A percentile compares a stretch with the other conserved stretches of the same genome.
Conservation (phyloP, 257 asterid genomes). For the Euphrasia confusa region DNA sequence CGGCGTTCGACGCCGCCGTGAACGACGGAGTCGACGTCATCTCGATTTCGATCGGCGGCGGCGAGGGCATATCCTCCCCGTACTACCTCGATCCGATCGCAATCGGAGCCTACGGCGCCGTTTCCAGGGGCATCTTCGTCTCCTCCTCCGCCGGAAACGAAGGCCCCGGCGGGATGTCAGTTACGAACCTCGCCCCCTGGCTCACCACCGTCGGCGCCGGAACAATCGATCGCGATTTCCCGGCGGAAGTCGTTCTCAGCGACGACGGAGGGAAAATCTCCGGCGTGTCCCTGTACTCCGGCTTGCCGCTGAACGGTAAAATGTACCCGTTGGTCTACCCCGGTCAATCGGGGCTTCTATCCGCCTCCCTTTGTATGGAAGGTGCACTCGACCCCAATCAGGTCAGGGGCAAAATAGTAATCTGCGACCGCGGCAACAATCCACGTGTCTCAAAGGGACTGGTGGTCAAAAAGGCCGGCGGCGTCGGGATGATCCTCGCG, state of each 20-base stretch:
- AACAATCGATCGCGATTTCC: conserved; percentile 83
- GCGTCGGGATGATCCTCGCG: conserved; percentile 88
- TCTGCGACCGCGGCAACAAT: conserved; percentile 91
- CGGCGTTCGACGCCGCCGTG: conserved; percentile 92
- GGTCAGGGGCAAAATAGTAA: conserved; percentile 73
- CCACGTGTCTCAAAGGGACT: conserved; percentile 91
- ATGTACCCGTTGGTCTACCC: conserved; percentile 81
- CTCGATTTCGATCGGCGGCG: conserved; percentile 92
- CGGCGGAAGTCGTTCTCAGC: conserved; percentile 66
- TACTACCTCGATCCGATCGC: conserved; percentile 97
- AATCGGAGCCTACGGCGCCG: conserved; percentile 93
- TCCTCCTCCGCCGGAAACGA: conserved; percentile 96
- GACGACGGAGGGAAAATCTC: conserved; percentile 56
- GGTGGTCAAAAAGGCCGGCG: conserved; percentile 86
- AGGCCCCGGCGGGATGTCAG: conserved; percentile 95
- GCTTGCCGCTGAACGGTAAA: conserved; percentile 55
- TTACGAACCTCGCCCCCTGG: conserved; percentile 96
- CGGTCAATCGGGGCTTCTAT: conserved; percentile 71
- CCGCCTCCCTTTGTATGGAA: conserved; percentile 94
- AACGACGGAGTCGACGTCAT: conserved; percentile 92
- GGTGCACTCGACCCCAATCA: conserved; percentile 61
- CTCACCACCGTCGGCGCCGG: conserved; percentile 94
- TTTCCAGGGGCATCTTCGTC: conserved; percentile 87
- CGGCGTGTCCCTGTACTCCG: conserved; percentile 86
- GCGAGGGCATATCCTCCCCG: conserved; percentile 86